These are phyloP conservation scores for Sclerotinia sclerotiorum DNA, from an alignment of 2,329 filamentous ascomycete genomes.

Conservation along the genomic window DNA sequence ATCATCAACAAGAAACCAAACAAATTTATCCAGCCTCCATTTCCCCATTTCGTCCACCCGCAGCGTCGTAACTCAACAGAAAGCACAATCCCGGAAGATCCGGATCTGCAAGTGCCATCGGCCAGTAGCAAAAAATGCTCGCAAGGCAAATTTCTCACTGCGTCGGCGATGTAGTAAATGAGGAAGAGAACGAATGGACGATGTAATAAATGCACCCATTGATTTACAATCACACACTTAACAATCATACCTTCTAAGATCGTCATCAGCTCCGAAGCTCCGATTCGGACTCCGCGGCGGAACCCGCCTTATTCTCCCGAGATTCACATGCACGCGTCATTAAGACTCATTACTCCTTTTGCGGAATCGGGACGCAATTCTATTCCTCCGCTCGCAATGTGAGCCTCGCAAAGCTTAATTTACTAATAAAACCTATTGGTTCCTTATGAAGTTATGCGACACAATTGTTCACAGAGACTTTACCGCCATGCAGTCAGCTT, in stretches of 20 bases:
- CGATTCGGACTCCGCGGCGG: not conserved
- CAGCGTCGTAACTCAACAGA: not conserved
- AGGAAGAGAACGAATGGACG: not conserved
- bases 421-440: not conserved
- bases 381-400: not conserved
- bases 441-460: no score
- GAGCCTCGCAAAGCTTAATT: not conserved
- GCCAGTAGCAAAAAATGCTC: not conserved
- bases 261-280: not conserved
- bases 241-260: not conserved
- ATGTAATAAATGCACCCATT: not conserved
- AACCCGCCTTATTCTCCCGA: not conserved
- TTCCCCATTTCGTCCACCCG: not conserved
- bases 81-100: not conserved
- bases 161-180: not conserved
- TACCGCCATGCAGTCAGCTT: not conserved
- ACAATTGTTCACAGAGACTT: not conserved
- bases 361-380: no score
- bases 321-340: not conserved
- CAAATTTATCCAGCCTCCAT: not conserved
- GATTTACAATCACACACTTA: not conserved
- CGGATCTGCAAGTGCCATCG: not conserved
- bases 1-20: not conserved
- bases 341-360: not conserved
- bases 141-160: conserved; percentile 9